phyloP scores from a whole-genome alignment of 2,329 filamentous ascomycete genomes.

The Aspergillus japonicus region DNA sequence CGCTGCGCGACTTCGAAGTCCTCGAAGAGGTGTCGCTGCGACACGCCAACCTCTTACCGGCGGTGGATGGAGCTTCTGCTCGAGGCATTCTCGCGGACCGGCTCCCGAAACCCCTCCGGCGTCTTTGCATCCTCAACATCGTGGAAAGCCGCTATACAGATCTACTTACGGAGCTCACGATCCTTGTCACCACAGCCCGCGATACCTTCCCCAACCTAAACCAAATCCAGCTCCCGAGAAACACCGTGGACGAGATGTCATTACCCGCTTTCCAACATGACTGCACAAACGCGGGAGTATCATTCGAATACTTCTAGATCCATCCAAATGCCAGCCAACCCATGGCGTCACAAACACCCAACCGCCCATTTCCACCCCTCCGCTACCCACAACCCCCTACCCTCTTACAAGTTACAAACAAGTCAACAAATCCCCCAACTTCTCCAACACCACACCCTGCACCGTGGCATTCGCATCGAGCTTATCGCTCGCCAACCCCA shows the following conservation, averaged over 20 bases:
- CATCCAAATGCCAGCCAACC: too few relatives aligned
- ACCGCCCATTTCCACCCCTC: too few relatives aligned
- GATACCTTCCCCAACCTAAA: not conserved
- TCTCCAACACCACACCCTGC: constrained; percentile 54
- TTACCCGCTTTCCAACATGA: not conserved
- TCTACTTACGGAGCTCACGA: not conserved
- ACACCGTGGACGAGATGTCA: not conserved
- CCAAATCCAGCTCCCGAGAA: not conserved
- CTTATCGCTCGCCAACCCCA: constrained; percentile 62
- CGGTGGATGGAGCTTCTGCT: not conserved
- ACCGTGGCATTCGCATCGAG: constrained; percentile 54
- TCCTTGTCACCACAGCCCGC: not conserved
- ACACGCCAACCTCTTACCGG: not conserved
- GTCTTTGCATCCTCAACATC: not conserved
- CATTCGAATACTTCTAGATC: not conserved
- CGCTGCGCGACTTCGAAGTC: not conserved
- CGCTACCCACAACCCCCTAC: too few relatives aligned
- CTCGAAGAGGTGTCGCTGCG: not conserved
- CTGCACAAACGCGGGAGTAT: not conserved
- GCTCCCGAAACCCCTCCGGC: not conserved
- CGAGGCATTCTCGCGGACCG: not conserved
- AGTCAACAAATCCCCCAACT: constrained; percentile 49
- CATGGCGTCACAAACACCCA: too few relatives aligned
- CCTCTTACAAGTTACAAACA: constrained; percentile 44
- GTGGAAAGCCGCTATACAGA: not conserved